Percentiles rank a stretch among this genome's conserved stretches.
phyloP scores from a whole-genome alignment of 2,329 filamentous ascomycete species.

The Chaetomiaceae sp. region DNA sequence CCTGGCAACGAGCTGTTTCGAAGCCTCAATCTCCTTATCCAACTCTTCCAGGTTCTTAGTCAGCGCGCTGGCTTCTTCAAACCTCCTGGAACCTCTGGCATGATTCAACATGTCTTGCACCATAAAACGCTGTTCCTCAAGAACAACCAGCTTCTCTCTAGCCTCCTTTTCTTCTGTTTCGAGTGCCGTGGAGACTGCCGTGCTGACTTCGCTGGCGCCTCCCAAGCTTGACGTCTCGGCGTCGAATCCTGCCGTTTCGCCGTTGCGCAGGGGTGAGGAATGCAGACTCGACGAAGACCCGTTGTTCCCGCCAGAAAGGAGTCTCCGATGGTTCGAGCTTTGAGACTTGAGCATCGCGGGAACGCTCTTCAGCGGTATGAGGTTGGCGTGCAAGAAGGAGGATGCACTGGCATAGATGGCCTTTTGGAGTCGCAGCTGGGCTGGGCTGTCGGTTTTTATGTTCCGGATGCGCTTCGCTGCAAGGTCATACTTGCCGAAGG shows the following conservation, averaged over 20 bases:
- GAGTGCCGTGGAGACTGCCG: conserved; percentile 52
- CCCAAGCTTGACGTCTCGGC: conserved; percentile 48
- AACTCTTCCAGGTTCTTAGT: conserved; percentile 78
- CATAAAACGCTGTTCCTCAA: conserved; percentile 89
- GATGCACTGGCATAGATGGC: conserved; percentile 79
- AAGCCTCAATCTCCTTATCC: conserved; percentile 67
- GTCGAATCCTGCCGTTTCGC: conserved; percentile 42
- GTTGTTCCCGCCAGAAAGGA: conserved; percentile 28
- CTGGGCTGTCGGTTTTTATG: conserved; percentile 65
- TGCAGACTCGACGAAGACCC: conserved; percentile 13
- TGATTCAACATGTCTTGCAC: conserved; percentile 79
- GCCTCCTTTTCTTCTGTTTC: conserved; percentile 82
- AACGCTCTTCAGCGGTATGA: conserved; percentile 78
- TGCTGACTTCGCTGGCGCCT: conserved; percentile 47
- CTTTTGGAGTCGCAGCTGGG: conserved; percentile 72
- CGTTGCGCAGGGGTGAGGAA: conserved; percentile 43
- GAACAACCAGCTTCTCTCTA: conserved; percentile 72
- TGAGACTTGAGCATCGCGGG: conserved; percentile 58
- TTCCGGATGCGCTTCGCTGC: conserved; percentile 79
- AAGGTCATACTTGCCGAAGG: conserved; percentile 81
- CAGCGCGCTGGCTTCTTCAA: conserved; percentile 80
- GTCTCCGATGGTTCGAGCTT: conserved; percentile 32
- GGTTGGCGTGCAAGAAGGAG: conserved; percentile 80
- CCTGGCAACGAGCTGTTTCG: conserved; percentile 60
- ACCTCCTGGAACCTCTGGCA: conserved; percentile 70